phyloP scores from a whole-genome alignment of 2,329 filamentous ascomycete species.

The Thermothelomyces thermophilus region DNA sequence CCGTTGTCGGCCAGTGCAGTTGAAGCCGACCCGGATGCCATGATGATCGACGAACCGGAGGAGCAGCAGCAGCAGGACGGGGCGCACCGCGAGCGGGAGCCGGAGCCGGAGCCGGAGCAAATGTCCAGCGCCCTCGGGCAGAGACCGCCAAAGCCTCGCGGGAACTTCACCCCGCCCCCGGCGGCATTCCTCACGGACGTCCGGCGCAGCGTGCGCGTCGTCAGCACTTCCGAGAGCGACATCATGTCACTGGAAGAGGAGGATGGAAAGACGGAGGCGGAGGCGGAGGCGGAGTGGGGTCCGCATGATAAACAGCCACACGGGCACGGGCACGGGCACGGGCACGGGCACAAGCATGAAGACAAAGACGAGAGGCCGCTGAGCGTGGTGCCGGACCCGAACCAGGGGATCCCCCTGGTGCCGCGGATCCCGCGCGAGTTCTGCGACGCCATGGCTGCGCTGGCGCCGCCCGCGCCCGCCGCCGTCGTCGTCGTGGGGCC shows the following conservation, averaged over 20 bases:
- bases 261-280: neutral
- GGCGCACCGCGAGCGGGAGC: too few species aligned
- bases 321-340: neutral
- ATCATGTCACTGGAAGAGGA: conserved; percentile 28
- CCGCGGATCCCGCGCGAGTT: conserved; percentile 35
- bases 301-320: neutral
- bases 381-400: conserved; percentile 39
- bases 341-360: neutral
- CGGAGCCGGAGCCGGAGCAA: too few species aligned
- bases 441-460: conserved; percentile 4
- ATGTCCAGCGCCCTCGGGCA: too few species aligned
- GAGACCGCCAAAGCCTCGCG: neutral
- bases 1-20: neutral
- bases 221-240: conserved; percentile 26
- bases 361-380: conserved; percentile 27
- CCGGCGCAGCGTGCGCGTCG: conserved; percentile 5
- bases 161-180: conserved; percentile 8
- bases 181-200: conserved; percentile 5
- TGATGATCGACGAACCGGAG: conserved; percentile 19
- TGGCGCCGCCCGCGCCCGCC: conserved; percentile 4
- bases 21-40: conserved; percentile 14
- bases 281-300: neutral
- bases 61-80: neutral
- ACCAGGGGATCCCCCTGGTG: conserved; percentile 41
- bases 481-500: neutral